Evolutionary conservation across 768 basidiomycete species (phyloP).

Genomic region (Kwoniella sp.): DNA sequence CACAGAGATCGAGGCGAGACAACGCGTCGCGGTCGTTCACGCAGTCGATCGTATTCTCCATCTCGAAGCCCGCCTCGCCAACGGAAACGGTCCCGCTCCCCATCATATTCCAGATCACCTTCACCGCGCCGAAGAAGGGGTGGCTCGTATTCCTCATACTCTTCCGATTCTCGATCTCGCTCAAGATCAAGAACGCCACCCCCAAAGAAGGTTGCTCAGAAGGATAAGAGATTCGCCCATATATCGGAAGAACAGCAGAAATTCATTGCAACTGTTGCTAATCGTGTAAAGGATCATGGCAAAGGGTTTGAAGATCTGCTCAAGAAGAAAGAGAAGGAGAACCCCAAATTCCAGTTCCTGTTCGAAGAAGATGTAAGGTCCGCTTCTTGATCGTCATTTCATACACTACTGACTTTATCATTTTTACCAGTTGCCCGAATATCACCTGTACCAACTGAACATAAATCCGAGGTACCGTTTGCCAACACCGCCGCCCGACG

Average conservation of each 20-base stretch:
- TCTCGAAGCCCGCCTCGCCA: constrained; percentile 54
- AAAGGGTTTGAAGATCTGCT: constrained; percentile 73
- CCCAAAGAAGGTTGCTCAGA: constrained; percentile 30
- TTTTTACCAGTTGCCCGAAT: constrained; percentile 56
- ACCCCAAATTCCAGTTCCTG: constrained; percentile 81
- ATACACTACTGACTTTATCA: background rate
- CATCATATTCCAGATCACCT: constrained; percentile 27
- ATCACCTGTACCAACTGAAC: constrained; percentile 57
- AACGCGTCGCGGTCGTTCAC: constrained; percentile 9
- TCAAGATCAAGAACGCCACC: constrained; percentile 52
- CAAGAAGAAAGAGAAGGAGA: constrained; percentile 73
- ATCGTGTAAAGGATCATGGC: constrained; percentile 80
- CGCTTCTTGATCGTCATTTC: background rate
- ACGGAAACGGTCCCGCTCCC: constrained; percentile 24
- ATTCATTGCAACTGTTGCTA: constrained; percentile 84
- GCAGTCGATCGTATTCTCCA: constrained; percentile 58
- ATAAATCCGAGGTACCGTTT: constrained; percentile 56
- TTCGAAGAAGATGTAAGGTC: constrained; percentile 56
- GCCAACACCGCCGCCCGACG: constrained; percentile 55
- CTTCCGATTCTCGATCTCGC: constrained; percentile 56
- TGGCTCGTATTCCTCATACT: constrained; percentile 21
- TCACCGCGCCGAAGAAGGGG: constrained; percentile 11
- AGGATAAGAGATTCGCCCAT: constrained; percentile 37
- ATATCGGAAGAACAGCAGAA: constrained; percentile 72
- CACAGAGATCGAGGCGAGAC: constrained; percentile 3